Conservation (phyloP, 148 eudicot genomes). For the Beta vulgaris region DNA sequence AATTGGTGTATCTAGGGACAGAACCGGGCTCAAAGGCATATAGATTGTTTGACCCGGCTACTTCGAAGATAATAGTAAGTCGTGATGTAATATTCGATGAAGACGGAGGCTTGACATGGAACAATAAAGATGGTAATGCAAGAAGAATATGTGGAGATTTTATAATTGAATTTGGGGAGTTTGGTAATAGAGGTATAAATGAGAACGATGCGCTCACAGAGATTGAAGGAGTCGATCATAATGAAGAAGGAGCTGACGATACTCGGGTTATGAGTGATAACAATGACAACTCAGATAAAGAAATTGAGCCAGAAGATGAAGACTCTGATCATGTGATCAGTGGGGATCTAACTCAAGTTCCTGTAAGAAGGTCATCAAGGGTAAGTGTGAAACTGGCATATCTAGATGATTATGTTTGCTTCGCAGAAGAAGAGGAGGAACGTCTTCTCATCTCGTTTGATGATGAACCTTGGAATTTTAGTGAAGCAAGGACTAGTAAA, state of each 20-base stretch:
- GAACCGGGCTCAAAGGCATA: constrained; percentile 12
- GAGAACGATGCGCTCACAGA: too few species aligned
- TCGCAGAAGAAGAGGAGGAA: not conserved
- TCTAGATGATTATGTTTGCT: not conserved
- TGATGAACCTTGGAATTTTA: not conserved
- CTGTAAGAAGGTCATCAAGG: not conserved
- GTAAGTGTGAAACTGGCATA: not conserved
- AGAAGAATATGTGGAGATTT: not conserved
- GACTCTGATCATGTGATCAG: not conserved
- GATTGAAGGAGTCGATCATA: too few species aligned
- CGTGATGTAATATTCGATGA: constrained; percentile 11
- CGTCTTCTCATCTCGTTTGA: not conserved
- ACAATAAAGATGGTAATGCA: not conserved
- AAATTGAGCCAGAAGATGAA: too few species aligned
- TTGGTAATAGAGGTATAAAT: not conserved
- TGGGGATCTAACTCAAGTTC: not conserved
- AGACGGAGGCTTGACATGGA: constrained; percentile 11
- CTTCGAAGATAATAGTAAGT: not conserved
- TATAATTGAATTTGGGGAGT: not conserved
- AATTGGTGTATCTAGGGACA: not conserved
- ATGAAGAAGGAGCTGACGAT: too few species aligned
- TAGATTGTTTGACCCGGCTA: not conserved
- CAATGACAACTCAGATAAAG: too few species aligned
- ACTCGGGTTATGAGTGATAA: too few species aligned
- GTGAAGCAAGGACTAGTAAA: not conserved